phyloP scores from a whole-genome alignment of 202 grass and related monocot genomes.

The Hordeum pubiflorum region DNA sequence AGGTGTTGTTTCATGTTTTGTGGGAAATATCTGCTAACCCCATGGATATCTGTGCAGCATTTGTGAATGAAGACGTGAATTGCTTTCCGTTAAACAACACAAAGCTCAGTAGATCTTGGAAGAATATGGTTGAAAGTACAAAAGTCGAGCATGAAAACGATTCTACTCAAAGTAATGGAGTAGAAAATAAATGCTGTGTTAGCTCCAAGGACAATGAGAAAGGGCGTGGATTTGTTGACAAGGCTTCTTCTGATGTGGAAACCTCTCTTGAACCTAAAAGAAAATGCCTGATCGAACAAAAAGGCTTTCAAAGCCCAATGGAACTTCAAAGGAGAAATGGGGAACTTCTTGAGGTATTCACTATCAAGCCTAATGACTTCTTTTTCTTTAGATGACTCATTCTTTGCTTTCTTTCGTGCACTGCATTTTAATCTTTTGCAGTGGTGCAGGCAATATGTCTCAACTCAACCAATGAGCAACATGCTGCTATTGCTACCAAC shows the following conservation, averaged over 20 bases:
- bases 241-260: slow-evolving; percentile 17
- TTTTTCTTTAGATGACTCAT: slow-evolving; percentile 2
- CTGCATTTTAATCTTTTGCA: slow-evolving; percentile 25
- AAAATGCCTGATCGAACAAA: slow-evolving; percentile 33
- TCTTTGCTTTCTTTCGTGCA: slow-evolving; percentile 21
- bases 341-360: slow-evolving; percentile 89
- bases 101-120: slow-evolving; percentile 56
- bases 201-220: slow-evolving; percentile 22
- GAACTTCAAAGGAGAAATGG: slow-evolving; percentile 80
- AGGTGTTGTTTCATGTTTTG: slow-evolving; percentile 46
- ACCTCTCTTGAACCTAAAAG: slow-evolving; percentile 49
- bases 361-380: slow-evolving; percentile 5
- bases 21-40: slow-evolving; percentile 61
- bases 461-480: slow-evolving; percentile 72
- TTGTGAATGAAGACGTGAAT: slow-evolving; percentile 58
- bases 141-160: slow-evolving; percentile 27
- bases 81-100: slow-evolving; percentile 38
- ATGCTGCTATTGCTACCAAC: slow-evolving; percentile 81
- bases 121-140: slow-evolving; percentile 38
- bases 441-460: slow-evolving; percentile 68
- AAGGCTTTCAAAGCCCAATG: slow-evolving; percentile 58
- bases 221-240: not conserved
- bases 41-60: slow-evolving; percentile 56
- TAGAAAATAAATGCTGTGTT: slow-evolving; percentile 22
- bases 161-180: slow-evolving; percentile 29